Evolutionary conservation across 129 eudicot genomes (phyloP).

Genomic region (Gnaphalium uliginosum): DNA sequence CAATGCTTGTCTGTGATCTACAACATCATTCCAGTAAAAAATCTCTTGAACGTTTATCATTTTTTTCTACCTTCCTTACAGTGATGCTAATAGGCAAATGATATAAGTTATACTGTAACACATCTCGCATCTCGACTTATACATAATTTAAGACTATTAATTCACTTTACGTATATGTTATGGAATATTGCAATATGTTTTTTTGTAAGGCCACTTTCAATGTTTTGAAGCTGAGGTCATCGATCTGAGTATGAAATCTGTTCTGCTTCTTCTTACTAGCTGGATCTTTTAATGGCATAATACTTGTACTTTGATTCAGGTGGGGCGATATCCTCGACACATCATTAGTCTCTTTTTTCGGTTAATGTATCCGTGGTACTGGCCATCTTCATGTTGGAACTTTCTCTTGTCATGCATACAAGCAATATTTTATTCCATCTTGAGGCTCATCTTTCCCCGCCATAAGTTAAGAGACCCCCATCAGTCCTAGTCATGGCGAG

Average conservation of each 20-base stretch:
- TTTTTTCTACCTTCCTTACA: too few relatives aligned
- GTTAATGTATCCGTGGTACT: constrained; percentile 95
- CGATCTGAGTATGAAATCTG: background rate
- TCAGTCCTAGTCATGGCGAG: constrained; percentile 31
- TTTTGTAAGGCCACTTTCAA: too few relatives aligned
- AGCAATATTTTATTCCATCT: constrained; percentile 54
- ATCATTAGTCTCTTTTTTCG: constrained; percentile 87
- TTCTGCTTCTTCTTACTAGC: background rate
- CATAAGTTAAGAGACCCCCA: constrained; percentile 44
- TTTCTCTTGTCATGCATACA: constrained; percentile 70
- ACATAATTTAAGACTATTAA: too few relatives aligned
- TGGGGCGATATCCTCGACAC: constrained; percentile 90
- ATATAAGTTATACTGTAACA: too few relatives aligned
- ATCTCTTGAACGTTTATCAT: too few relatives aligned
- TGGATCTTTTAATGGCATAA: background rate
- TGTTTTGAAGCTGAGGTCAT: too few relatives aligned
- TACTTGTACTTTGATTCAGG: constrained; percentile 41
- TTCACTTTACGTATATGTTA: too few relatives aligned
- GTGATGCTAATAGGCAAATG: too few relatives aligned
- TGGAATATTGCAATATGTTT: too few relatives aligned
- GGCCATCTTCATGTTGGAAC: constrained; percentile 99
- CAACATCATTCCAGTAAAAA: too few relatives aligned
- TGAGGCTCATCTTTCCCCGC: constrained; percentile 51
- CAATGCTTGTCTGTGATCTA: too few relatives aligned
- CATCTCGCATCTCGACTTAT: too few relatives aligned